Conservation (phyloP, 2,329 filamentous ascomycete species). For the Raffaelea arxii region DNA sequence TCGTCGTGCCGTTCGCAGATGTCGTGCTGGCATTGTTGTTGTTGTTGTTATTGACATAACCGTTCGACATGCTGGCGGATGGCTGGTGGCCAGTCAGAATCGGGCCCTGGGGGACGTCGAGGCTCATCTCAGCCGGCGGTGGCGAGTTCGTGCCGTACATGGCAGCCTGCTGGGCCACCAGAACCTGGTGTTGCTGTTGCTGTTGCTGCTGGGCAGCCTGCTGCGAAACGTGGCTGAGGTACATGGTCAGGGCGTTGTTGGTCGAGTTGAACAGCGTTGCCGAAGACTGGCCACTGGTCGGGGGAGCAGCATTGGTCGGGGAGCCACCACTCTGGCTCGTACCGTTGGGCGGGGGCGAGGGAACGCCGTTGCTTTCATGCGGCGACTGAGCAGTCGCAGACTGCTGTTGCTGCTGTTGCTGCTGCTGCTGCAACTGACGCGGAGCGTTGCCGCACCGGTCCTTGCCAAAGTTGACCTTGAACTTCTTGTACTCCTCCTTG, state of each 20-base stretch:
- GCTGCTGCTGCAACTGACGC: constrained; percentile 58
- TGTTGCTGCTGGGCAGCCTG: constrained; percentile 65
- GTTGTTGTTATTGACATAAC: constrained; percentile 45
- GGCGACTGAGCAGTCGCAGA: constrained; percentile 46
- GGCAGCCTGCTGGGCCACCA: constrained; percentile 68
- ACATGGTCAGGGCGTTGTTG: constrained; percentile 88
- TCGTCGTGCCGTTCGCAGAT: constrained; percentile 49
- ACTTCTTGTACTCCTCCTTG: constrained; percentile 92
- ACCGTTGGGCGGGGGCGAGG: constrained; percentile 50
- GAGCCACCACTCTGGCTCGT: constrained; percentile 48
- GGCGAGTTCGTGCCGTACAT: constrained; percentile 66
- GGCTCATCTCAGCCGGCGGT: constrained; percentile 43
- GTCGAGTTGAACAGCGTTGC: constrained; percentile 69
- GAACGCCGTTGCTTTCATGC: constrained; percentile 49
- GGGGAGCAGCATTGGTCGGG: constrained; percentile 34
- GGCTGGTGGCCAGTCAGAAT: constrained; percentile 51
- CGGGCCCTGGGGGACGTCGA: constrained; percentile 51
- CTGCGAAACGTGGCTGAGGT: constrained; percentile 73
- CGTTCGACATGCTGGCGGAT: constrained; percentile 57
- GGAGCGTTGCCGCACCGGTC: constrained; percentile 95
- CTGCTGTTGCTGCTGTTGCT: constrained; percentile 20
- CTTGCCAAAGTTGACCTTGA: constrained; percentile 99
- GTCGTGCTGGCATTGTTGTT: constrained; percentile 14
- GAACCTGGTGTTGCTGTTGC: constrained; percentile 61
- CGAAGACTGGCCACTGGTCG: constrained; percentile 33